These are phyloP conservation scores for Thuja plicata DNA, from an alignment of 83 land plant species.

Conservation along the genomic window DNA sequence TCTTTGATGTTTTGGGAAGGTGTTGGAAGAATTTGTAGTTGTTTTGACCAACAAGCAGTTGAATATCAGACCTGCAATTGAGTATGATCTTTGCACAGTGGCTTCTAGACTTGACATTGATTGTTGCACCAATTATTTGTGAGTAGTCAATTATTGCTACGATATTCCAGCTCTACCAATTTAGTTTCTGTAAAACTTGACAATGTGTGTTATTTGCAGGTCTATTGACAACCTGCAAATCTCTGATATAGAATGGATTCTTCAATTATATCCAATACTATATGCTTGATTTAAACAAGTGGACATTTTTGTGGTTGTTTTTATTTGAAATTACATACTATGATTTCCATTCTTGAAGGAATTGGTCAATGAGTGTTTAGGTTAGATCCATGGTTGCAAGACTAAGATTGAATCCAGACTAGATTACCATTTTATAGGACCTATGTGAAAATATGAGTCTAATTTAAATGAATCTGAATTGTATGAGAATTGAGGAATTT, in stretches of 20 bases:
- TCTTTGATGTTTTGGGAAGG: too few species aligned
- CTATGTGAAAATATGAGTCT: background rate
- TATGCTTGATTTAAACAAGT: background rate
- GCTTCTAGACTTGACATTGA: too few species aligned
- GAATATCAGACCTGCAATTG: too few species aligned
- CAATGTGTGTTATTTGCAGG: background rate
- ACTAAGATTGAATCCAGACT: background rate
- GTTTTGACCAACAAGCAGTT: too few species aligned
- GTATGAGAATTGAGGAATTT: background rate
- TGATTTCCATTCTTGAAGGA: background rate
- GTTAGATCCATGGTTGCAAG: background rate
- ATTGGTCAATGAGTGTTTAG: background rate
- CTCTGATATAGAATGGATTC: constrained; percentile 1
- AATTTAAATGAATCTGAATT: background rate
- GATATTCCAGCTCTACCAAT: background rate
- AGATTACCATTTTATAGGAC: too few species aligned
- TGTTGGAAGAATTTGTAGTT: too few species aligned
- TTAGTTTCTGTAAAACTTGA: background rate
- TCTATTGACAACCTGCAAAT: background rate
- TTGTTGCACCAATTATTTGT: too few species aligned
- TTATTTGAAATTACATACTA: background rate
- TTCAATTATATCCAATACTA: background rate
- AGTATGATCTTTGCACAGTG: too few species aligned
- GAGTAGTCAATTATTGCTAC: background rate
- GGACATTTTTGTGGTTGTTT: background rate